Evolutionary conservation across 2,329 filamentous ascomycete genomes (phyloP).

Genomic region (Xylariaceae sp.): DNA sequence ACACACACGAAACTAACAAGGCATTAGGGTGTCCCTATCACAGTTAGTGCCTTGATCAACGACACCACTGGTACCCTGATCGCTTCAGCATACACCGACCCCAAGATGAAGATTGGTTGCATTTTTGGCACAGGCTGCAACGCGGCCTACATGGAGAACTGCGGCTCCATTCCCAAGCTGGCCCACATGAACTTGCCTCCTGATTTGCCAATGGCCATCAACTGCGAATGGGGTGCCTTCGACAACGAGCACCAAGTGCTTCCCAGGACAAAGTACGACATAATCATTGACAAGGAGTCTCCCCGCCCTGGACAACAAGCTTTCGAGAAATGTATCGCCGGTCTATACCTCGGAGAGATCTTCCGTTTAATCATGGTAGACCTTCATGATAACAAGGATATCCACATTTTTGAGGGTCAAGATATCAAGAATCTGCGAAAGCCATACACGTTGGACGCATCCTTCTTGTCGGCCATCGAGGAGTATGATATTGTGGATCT

Average conservation of each 20-base stretch:
- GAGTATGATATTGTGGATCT: constrained; percentile 53
- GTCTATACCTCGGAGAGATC: constrained; percentile 90
- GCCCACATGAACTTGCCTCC: constrained; percentile 85
- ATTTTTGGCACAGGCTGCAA: constrained; percentile 99
- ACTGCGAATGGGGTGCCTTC: constrained; percentile 97
- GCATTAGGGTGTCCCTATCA: constrained; percentile 80
- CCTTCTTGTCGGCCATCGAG: constrained; percentile 90
- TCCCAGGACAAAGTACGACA: constrained; percentile 80
- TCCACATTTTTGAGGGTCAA: constrained; percentile 78
- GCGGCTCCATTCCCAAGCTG: constrained; percentile 88
- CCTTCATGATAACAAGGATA: constrained; percentile 73
- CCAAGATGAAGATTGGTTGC: constrained; percentile 89
- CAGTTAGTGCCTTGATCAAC: constrained; percentile 90
- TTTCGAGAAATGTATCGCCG: constrained; percentile 98
- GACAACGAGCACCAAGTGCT: constrained; percentile 91
- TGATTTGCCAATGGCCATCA: constrained; percentile 87
- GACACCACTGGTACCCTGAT: constrained; percentile 97
- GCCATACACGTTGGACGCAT: constrained; percentile 86
- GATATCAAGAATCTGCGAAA: constrained; percentile 78
- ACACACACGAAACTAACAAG: constrained; percentile 15
- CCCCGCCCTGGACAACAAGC: constrained; percentile 91
- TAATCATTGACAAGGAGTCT: constrained; percentile 84
- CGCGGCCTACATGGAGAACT: constrained; percentile 95
- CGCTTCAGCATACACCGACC: constrained; percentile 94
- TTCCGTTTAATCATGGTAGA: constrained; percentile 87